These are phyloP conservation scores for Arabidopsis thaliana DNA, from an alignment of 345 rosid genomes.

Conservation along the genomic window DNA sequence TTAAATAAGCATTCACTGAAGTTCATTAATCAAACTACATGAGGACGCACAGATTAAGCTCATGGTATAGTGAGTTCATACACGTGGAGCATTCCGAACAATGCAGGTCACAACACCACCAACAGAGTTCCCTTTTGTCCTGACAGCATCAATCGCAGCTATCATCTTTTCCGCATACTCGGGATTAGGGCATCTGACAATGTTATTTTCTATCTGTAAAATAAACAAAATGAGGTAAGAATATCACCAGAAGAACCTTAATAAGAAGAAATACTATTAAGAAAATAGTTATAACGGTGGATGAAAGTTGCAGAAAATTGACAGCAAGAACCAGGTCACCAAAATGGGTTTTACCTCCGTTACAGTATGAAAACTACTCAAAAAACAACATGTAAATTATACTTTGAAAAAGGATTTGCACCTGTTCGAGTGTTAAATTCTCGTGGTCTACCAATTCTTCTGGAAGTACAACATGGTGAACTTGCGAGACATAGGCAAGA, in stretches of 20 bases:
- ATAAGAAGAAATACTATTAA: background rate
- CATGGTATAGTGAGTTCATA: constrained; percentile 44
- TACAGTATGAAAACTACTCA: background rate
- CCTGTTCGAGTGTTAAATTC: constrained; percentile 80
- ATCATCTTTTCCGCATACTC: constrained; percentile 98
- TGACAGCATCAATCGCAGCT: constrained; percentile 84
- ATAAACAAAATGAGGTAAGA: constrained; percentile 21
- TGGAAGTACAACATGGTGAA: constrained; percentile 80
- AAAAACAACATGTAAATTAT: background rate
- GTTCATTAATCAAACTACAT: constrained; percentile 3
- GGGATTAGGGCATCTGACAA: constrained; percentile 94
- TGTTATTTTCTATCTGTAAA: constrained; percentile 89
- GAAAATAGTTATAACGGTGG: background rate
- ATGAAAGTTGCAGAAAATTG: constrained; percentile 2
- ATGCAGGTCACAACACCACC: constrained; percentile 98
- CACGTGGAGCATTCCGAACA: constrained; percentile 88
- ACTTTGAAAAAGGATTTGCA: constrained; percentile 21
- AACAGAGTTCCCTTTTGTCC: constrained; percentile 85
- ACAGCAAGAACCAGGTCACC: constrained; percentile 22
- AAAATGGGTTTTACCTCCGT: background rate
- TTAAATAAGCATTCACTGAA: constrained; percentile 29
- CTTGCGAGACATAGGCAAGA: constrained; percentile 96
- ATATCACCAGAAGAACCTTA: background rate
- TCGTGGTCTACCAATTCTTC: constrained; percentile 73
- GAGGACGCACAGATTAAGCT: background rate